These are phyloP conservation scores for Termitomyces sp. DNA, from an alignment of 768 basidiomycete species.

Conservation along the genomic window DNA sequence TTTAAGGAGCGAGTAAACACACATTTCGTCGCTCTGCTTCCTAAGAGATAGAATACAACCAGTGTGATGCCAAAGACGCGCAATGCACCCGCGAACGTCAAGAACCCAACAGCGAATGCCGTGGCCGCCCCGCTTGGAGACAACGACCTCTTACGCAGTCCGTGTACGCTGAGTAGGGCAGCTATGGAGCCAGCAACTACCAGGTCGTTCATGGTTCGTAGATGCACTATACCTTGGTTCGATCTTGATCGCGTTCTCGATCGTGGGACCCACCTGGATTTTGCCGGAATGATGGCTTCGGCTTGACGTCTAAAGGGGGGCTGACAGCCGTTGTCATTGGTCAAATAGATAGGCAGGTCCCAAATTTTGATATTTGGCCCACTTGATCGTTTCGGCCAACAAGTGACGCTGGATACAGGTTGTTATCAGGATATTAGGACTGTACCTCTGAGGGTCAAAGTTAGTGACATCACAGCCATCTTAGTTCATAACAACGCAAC, in stretches of 20 bases:
- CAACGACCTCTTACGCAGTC: slow-evolving; percentile 67
- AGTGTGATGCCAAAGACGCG: slow-evolving; percentile 60
- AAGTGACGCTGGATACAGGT: no score
- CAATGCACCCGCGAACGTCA: slow-evolving; percentile 63
- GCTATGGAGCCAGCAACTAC: slow-evolving; percentile 34
- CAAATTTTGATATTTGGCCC: no score
- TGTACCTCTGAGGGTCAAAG: no score
- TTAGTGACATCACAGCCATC: no score
- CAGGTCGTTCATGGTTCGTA: slow-evolving; percentile 9
- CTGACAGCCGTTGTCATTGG: no score
- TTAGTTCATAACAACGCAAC: no score
- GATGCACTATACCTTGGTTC: neutral
- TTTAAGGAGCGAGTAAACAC: slow-evolving; percentile 16
- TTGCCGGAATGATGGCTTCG: neutral
- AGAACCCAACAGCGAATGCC: slow-evolving; percentile 72
- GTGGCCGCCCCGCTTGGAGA: slow-evolving; percentile 71
- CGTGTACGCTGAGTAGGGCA: slow-evolving; percentile 56
- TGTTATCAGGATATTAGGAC: no score
- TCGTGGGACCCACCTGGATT: neutral
- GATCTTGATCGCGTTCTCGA: neutral
- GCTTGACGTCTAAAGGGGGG: no score
- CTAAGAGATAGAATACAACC: slow-evolving; percentile 74
- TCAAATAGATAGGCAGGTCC: no score
- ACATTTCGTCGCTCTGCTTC: slow-evolving; percentile 82
- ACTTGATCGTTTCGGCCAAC: no score